phyloP scores from a whole-genome alignment of 73 alveolate genomes.

The Paramecium sexaurelia region DNA sequence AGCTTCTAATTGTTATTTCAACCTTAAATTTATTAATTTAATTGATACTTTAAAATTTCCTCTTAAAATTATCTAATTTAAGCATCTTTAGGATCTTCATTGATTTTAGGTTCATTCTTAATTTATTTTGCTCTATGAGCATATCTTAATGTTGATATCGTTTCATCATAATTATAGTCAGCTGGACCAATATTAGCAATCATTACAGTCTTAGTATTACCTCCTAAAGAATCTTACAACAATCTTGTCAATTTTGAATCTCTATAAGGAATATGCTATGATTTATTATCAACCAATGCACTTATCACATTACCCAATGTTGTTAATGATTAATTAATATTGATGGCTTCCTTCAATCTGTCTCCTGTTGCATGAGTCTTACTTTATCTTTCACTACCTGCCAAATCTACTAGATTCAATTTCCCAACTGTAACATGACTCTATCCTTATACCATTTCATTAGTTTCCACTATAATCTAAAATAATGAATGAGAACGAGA shows the following conservation, averaged over 20 bases:
- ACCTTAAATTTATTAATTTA: slow-evolving; percentile 68
- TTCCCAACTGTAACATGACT: slow-evolving; percentile 91
- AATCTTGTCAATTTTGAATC: slow-evolving; percentile 96
- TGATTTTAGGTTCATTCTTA: slow-evolving; percentile 90
- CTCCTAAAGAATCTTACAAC: slow-evolving; percentile 98
- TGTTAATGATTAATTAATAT: slow-evolving; percentile 91
- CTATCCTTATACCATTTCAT: slow-evolving; percentile 82
- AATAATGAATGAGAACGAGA: slow-evolving; percentile 90
- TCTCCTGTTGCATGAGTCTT: slow-evolving; percentile 95
- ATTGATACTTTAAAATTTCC: slow-evolving; percentile 82
- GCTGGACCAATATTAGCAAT: slow-evolving; percentile 97
- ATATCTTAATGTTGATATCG: slow-evolving; percentile 94
- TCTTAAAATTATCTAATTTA: slow-evolving; percentile 93
- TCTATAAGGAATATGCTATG: slow-evolving; percentile 96
- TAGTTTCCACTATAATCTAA: slow-evolving; percentile 87
- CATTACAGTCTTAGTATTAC: slow-evolving; percentile 98
- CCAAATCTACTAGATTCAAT: slow-evolving; percentile 94
- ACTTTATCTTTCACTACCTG: slow-evolving; percentile 91
- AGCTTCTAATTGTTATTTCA: slow-evolving; percentile 65
- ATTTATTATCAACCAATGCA: slow-evolving; percentile 92
- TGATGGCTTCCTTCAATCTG: slow-evolving; percentile 96
- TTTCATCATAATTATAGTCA: slow-evolving; percentile 85
- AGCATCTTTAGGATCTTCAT: slow-evolving; percentile 98
- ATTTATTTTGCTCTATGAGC: slow-evolving; percentile 97
- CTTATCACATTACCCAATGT: slow-evolving; percentile 97